Base-by-base conservation (phyloP, 192 early-diverging fungal genomes). In the Dimargaris cristalligena region DNA sequence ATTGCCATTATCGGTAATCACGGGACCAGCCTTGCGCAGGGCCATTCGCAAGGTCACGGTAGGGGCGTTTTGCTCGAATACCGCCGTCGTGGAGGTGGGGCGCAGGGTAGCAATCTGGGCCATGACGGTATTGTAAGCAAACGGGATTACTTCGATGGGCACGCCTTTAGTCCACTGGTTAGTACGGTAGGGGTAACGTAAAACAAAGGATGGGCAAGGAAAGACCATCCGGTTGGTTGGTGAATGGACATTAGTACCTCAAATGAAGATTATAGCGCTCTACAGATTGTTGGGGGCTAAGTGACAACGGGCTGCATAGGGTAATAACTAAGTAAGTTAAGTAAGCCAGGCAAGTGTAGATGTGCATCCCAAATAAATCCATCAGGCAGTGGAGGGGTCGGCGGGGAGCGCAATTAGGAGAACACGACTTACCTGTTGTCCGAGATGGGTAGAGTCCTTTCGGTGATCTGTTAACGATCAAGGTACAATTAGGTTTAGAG, bases 1-100 rank as follows among this genome's bases (percentile, higher is more conserved):
- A 73, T 91, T 94, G 11, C 91, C 90, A 61, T 91, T 91, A 65
- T 96, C 93, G 13, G 90, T 94, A 1, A 94, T 85, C 29, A 91
- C 86, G 2, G 93, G 93, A 4, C 93, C 93, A 0, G 93, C 93
- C 68, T 96, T 96, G 29, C 41, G 67, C 51, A 78, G 77, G 1
- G 83, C 90, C 87, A 90, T 90, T 30, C 93, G 80, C 31, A 97
- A 65, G n/a, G 61, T 72, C 3, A 84, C 78, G 0, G 67, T 76
- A 10, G 74, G 74, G 23, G 69, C 65, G 22, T 63, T 65, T 44
- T 70, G 56, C 41, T 45, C 63, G 29, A 72, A 76, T 14, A 61
- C 44, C 13, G 10, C 59, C 18, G 26, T n/a, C 23, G 11, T 26
- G 49, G 22, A 26, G 25, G 22, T 13, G 2, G 4, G 22, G 34